Base-by-base conservation (phyloP, 495 filamentous ascomycete genomes). In the Aspergillus coremiiformis region DNA sequence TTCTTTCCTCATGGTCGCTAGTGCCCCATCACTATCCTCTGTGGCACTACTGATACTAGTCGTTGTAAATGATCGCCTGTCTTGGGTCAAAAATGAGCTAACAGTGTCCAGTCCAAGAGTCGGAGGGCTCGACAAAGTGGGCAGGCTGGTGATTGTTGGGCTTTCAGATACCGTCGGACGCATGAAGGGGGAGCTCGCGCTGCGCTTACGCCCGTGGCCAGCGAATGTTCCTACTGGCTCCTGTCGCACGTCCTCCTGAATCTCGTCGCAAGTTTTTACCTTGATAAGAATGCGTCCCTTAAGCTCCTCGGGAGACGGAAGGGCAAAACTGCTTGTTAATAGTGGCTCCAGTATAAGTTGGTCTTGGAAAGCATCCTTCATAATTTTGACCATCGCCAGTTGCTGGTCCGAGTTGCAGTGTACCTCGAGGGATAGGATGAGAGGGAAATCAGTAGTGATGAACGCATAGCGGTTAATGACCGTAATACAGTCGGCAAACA, bases 381-480 rank as follows among this genome's bases (percentile, higher is more conserved):
- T 94, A 52, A 89, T 93, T 45, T 87, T 84, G 20, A 90, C 89
- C 92, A 98, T 96, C 32, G 77, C 79, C 33, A 80, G 71, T 65
- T 98, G 93, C 59, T 96, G 92, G 44, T 84, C 77, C 9, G 82
- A 66, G 56, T 78, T 84, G 76, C 93, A 98, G 64, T 96, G 93
- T 15, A 98, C 91, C 61, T 98, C 93, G 20, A 98, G 84, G 14
- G 93, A 97, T 42, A 98, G 78, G 66, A 91, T 94, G 7, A 98
- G 77, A 7, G 93, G 93, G 53, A 90, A 96, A 14, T 75, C 79
- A 3, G 85, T 87, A 22, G 83, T 81, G 41, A 80, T 73, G 61
- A 98, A 98, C 12, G 93, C 92, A 61, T 96, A 95, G 59, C 89
- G 90, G 57, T 87, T 86, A 66, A 98, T 92, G 51, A 91, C 90